Evolutionary conservation across 2,329 filamentous ascomycete species (phyloP), one percentile per base, ranked within the genome.

Genomic region (Pyrenophora seminiperda): DNA sequence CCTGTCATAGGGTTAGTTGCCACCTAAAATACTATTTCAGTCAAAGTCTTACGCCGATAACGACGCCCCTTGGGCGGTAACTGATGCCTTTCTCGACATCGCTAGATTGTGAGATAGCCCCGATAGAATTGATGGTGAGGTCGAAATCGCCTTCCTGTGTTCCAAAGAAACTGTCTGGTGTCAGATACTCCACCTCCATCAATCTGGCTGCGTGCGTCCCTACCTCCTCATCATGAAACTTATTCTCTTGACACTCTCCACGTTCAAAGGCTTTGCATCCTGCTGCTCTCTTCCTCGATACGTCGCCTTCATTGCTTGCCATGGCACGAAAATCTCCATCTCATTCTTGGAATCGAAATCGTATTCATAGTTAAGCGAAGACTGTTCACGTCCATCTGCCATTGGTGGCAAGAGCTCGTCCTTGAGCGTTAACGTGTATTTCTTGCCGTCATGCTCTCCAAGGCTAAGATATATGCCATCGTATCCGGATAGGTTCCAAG

Each of bases 181-280:
- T 73, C 42, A 73, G 64, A 31, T 15, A 13, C 3, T 27, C 7
- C 6, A 11, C 2, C 3, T 3, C n/a, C 3, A 18, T 19, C 4
- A 14, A 24, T 17, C 6, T 19, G 10, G 22, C 27, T 13, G n/a
- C 6, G 19, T 13, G 13, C 9, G 13, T 36, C 40, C 10, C 39
- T 72, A 90, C 89, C 90, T 94, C 68, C 90, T 77, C 79, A 89
- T 88, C 90, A 94, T 92, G 51, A 94, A 78, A 41, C 85, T 86
- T 22, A 93, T 76, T 38, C 88, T 79, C 73, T 83, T 87, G 31
- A 94, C 77, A 34, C 77, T 76, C 39, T 76, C 77, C 55, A 81
- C 63, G 60, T 91, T 77, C 59, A 94, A 68, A 4, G 81, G 77
- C 48, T 77, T 70, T 0, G 82, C 82, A 72, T 88, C 84, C 14